Percentiles rank a stretch among this genome's conserved stretches.
These are phyloP conservation scores for Lophiostoma macrostomum DNA, from an alignment of 495 filamentous ascomycete species.

Conservation along the genomic window DNA sequence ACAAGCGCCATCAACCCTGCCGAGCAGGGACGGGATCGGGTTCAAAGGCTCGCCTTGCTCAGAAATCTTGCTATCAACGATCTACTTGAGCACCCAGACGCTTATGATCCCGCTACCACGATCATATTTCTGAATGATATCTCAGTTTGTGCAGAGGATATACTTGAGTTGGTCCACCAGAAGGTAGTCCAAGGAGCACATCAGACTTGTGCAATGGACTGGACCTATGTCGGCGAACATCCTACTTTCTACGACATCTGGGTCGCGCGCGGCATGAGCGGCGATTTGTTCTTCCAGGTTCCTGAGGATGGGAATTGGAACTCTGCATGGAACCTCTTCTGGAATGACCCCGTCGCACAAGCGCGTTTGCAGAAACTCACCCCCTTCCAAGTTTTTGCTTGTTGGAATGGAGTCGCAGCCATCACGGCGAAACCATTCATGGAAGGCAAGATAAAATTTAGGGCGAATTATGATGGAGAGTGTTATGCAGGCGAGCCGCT, in stretches of 20 bases:
- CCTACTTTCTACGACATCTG: slow-evolving; percentile 54
- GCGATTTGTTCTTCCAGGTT: slow-evolving; percentile 52
- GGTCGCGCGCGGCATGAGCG: slow-evolving; percentile 49
- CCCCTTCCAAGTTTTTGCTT: slow-evolving; percentile 55
- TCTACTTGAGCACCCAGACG: slow-evolving; percentile 30
- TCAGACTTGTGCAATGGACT: slow-evolving; percentile 56
- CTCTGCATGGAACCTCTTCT: slow-evolving; percentile 48
- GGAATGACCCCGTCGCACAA: slow-evolving; percentile 39
- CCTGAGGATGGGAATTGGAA: slow-evolving; percentile 46
- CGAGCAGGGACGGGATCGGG: slow-evolving; percentile 36
- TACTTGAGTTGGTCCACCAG: slow-evolving; percentile 52
- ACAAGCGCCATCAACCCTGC: slow-evolving; percentile 43
- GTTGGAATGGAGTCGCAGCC: slow-evolving; percentile 51
- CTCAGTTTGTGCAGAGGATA: slow-evolving; percentile 50
- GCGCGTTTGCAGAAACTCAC: slow-evolving; percentile 31
- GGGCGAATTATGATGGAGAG: slow-evolving; percentile 39
- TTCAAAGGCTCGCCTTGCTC: slow-evolving; percentile 44
- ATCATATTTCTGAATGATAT: slow-evolving; percentile 54
- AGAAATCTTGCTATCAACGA: slow-evolving; percentile 49
- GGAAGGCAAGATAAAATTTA: slow-evolving; percentile 41
- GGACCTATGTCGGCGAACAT: slow-evolving; percentile 43
- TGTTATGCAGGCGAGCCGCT: slow-evolving; percentile 50
- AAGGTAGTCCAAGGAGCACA: slow-evolving; percentile 44
- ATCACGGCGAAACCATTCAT: slow-evolving; percentile 41
- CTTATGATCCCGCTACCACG: slow-evolving; percentile 39